These are phyloP conservation scores for Saraca asoca DNA, from an alignment of 331 rosid species.

Conservation along the genomic window DNA sequence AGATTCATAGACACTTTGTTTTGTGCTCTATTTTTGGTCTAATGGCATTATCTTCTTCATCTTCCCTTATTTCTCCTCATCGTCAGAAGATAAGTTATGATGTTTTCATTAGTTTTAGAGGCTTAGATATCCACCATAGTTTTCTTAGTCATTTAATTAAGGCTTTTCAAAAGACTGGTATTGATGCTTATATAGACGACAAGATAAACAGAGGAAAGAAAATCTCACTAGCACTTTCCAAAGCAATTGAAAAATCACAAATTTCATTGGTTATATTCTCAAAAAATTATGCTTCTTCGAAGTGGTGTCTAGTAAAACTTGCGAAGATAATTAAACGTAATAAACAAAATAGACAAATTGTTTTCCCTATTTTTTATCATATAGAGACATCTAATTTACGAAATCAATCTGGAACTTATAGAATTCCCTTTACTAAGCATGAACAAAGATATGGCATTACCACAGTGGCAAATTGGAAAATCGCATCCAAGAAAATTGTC, in stretches of 20 bases:
- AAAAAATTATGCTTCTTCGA: not conserved
- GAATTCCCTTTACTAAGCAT: not conserved
- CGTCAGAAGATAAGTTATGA: no score
- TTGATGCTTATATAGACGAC: not conserved
- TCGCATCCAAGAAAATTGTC: not conserved
- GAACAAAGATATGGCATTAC: not conserved
- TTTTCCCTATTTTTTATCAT: not conserved
- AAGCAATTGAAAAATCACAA: not conserved
- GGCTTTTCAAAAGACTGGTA: not conserved
- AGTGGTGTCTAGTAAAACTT: not conserved
- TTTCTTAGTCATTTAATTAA: no score
- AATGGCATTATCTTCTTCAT: no score
- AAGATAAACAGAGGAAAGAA: not conserved
- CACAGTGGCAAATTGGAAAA: not conserved
- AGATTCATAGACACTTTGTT: no score
- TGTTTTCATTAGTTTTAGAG: no score
- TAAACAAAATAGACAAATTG: not conserved
- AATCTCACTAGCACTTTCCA: not conserved
- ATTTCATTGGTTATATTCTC: not conserved
- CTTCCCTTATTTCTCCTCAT: no score
- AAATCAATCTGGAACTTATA: not conserved
- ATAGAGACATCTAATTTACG: not conserved
- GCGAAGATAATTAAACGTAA: not conserved
- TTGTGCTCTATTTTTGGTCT: no score
- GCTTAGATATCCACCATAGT: no score